phyloP scores from a whole-genome alignment of 2,329 filamentous ascomycete genomes.

The Stagonosporopsis vannaccii region DNA sequence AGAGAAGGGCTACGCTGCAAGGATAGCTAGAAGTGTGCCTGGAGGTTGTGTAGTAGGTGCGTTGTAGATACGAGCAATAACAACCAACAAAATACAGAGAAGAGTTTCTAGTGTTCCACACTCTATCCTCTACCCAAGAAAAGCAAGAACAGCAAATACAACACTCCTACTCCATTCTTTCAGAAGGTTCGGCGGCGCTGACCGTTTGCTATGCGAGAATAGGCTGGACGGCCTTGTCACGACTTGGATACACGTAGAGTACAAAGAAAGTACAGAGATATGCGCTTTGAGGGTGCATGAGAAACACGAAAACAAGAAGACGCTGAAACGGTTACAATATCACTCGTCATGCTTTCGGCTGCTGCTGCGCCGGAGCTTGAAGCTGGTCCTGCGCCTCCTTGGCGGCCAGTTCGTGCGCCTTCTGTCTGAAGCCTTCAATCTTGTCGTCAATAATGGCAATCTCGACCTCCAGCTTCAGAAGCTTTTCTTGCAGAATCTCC shows the following conservation, averaged over 20 bases:
- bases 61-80: too few relatives aligned
- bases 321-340: neutral
- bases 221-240: neutral
- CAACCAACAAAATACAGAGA: too few relatives aligned
- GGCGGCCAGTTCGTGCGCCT: slow-evolving; percentile 31
- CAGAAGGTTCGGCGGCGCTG: too few relatives aligned
- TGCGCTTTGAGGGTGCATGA: neutral
- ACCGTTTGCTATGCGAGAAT: too few relatives aligned
- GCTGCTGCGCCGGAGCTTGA: slow-evolving; percentile 5
- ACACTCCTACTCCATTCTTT: too few relatives aligned
- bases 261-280: neutral
- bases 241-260: neutral
- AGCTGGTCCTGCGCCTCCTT: slow-evolving; percentile 19
- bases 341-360: slow-evolving; percentile 12
- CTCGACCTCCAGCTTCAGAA: slow-evolving; percentile 75
- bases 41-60: too few relatives aligned
- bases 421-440: slow-evolving; percentile 61
- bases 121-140: too few relatives aligned
- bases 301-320: neutral
- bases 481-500: slow-evolving; percentile 72
- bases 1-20: neutral
- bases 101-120: too few relatives aligned
- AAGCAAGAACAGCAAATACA: too few relatives aligned
- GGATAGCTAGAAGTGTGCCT: too few relatives aligned
- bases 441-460: slow-evolving; percentile 81